A percentile compares a stretch with the other conserved stretches of the same genome.
Conservation (phyloP, 805 yeast species). For the Spathaspora hagerdaliae region DNA sequence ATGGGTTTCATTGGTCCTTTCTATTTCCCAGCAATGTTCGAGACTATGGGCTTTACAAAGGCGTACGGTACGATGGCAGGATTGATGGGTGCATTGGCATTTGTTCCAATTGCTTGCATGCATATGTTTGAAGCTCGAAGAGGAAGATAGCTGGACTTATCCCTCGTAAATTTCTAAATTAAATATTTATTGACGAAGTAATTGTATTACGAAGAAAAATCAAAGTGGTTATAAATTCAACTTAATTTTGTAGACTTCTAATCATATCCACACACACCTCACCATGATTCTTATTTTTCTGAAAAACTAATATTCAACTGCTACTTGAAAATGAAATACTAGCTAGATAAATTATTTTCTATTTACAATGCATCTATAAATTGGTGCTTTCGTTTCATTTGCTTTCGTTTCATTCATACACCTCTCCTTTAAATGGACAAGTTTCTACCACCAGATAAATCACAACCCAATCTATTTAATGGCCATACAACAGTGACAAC, state of each 20-base stretch:
- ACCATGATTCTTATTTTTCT: too few species aligned
- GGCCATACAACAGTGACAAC: constrained; percentile 75
- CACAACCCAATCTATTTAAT: constrained; percentile 24
- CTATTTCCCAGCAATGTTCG: constrained; percentile 22
- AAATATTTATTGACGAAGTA: background rate
- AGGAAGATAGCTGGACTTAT: background rate
- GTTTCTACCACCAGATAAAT: constrained; percentile 9
- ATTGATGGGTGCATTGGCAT: constrained; percentile 6
- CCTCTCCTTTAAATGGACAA: background rate
- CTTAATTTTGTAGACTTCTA: too few species aligned
- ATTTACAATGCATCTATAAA: background rate
- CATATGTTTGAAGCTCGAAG: constrained; percentile 4
- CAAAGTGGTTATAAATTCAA: too few species aligned
- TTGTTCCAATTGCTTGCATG: constrained; percentile 2
- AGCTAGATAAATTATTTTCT: background rate
- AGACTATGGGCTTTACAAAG: constrained; percentile 11
- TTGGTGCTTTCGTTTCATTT: background rate
- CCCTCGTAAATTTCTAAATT: background rate
- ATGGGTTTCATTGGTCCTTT: constrained; percentile 25
- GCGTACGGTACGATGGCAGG: constrained; percentile 11
- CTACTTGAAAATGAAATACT: too few species aligned
- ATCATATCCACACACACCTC: too few species aligned
- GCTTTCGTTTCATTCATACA: background rate
- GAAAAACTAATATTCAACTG: too few species aligned
- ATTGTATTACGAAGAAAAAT: too few species aligned